Evolutionary conservation across 202 grass and related monocot genomes (phyloP).

Genomic region (Zoysia matrella): DNA sequence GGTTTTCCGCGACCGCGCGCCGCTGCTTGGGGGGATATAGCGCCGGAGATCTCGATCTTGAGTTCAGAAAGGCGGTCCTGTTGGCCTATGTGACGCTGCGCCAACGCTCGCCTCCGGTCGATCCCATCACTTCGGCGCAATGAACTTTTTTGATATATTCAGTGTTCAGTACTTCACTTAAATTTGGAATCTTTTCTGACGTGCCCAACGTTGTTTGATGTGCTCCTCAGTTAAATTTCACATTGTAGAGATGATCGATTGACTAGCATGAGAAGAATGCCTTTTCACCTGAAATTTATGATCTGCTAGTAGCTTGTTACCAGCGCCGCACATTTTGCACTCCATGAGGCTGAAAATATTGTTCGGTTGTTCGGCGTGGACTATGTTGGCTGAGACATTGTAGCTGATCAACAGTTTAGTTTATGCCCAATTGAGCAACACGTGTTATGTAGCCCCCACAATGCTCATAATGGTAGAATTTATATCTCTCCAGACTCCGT

Average conservation of each 20-base stretch:
- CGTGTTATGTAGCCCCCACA: not conserved
- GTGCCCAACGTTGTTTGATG: not conserved
- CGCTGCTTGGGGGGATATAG: not conserved
- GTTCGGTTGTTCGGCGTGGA: not conserved
- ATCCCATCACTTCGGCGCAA: too few relatives aligned
- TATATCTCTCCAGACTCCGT: not conserved
- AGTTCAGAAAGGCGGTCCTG: not conserved
- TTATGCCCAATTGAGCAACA: not conserved
- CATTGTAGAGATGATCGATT: not conserved
- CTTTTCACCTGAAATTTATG: not conserved
- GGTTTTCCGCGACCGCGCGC: not conserved
- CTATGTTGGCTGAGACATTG: not conserved
- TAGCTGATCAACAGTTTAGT: not conserved
- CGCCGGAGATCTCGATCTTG: slow-evolving; percentile 1
- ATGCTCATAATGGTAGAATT: not conserved
- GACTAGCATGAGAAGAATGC: not conserved
- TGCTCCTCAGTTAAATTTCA: not conserved
- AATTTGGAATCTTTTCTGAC: not conserved
- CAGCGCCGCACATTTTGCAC: not conserved
- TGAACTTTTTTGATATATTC: not conserved
- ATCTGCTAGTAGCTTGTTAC: not conserved
- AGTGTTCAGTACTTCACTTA: not conserved
- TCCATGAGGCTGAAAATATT: not conserved
- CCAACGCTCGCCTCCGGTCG: not conserved
- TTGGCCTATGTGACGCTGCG: not conserved